phyloP scores from a whole-genome alignment of 768 basidiomycete genomes.

The Lentinula edodes region DNA sequence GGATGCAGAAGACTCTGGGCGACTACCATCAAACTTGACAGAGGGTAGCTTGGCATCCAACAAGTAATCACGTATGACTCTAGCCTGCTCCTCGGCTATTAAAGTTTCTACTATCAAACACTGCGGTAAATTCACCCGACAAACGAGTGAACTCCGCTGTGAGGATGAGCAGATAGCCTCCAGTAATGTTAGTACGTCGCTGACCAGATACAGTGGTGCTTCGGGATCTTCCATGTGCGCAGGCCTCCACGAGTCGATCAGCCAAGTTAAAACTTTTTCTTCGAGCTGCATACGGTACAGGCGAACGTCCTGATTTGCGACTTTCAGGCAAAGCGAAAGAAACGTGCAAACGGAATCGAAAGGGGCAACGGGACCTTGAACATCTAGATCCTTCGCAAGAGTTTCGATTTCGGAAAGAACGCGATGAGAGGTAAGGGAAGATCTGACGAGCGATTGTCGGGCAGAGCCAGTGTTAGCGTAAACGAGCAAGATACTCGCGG shows the following conservation, averaged over 20 bases:
- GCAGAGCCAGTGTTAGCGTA: constrained; percentile 25
- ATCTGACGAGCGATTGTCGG: constrained; percentile 15
- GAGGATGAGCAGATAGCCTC: constrained; percentile 57
- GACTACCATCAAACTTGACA: neutral
- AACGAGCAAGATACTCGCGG: constrained; percentile 50
- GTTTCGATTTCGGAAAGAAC: constrained; percentile 71
- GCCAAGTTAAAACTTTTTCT: constrained; percentile 81
- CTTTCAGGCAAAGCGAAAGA: constrained; percentile 57
- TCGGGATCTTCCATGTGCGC: constrained; percentile 28
- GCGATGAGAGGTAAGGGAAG: constrained; percentile 46
- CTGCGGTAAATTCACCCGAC: constrained; percentile 59
- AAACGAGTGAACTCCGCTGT: constrained; percentile 38
- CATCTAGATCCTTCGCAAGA: constrained; percentile 75
- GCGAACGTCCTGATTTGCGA: constrained; percentile 77
- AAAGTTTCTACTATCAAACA: constrained; percentile 58
- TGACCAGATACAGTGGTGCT: constrained; percentile 47
- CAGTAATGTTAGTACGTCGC: constrained; percentile 61
- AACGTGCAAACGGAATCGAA: constrained; percentile 90
- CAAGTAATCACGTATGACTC: constrained; percentile 64
- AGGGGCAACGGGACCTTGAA: constrained; percentile 86
- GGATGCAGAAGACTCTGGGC: neutral
- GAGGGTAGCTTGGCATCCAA: constrained; percentile 57
- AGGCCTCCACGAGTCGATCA: constrained; percentile 65
- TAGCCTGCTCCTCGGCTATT: constrained; percentile 50
- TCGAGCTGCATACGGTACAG: constrained; percentile 83